Percentiles rank a stretch among this genome's conserved stretches.
These are phyloP conservation scores for Pichia occidentalis DNA, from an alignment of 805 yeast species.

Conservation along the genomic window DNA sequence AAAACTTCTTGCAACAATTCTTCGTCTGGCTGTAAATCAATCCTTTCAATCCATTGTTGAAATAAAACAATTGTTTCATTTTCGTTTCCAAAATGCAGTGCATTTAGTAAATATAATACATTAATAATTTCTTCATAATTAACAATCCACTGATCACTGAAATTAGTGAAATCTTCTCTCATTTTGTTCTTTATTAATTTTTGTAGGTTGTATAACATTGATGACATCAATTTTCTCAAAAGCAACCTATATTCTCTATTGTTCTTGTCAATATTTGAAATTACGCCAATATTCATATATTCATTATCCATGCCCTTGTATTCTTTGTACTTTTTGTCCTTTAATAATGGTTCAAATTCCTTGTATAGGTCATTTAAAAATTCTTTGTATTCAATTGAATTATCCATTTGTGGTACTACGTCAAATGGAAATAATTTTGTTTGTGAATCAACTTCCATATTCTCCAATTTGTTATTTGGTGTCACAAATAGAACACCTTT, in stretches of 20 bases:
- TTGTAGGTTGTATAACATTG: constrained; percentile 26
- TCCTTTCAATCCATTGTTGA: constrained; percentile 60
- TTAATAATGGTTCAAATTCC: constrained; percentile 43
- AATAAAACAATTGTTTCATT: constrained; percentile 39
- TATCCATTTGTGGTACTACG: constrained; percentile 31
- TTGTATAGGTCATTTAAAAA: constrained; percentile 48
- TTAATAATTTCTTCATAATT: constrained; percentile 38
- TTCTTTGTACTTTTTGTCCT: constrained; percentile 36
- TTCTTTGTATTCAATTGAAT: constrained; percentile 35
- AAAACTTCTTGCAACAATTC: constrained; percentile 42
- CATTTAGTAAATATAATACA: constrained; percentile 52
- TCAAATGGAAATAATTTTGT: constrained; percentile 38
- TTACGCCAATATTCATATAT: constrained; percentile 27
- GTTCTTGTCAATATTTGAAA: constrained; percentile 30
- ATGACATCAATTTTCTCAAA: constrained; percentile 24
- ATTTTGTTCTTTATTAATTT: constrained; percentile 27
- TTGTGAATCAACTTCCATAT: constrained; percentile 20
- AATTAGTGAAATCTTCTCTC: constrained; percentile 16
- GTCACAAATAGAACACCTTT: constrained; percentile 37
- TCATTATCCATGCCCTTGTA: constrained; percentile 19
- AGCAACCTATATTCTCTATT: constrained; percentile 32
- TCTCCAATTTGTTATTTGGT: constrained; percentile 2
- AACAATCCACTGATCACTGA: constrained; percentile 20
- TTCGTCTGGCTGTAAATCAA: constrained; percentile 59
- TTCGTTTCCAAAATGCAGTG: constrained; percentile 41